Conservation (phyloP, 192 early-diverging fungal species). For the Tieghemiomyces parasiticus region DNA sequence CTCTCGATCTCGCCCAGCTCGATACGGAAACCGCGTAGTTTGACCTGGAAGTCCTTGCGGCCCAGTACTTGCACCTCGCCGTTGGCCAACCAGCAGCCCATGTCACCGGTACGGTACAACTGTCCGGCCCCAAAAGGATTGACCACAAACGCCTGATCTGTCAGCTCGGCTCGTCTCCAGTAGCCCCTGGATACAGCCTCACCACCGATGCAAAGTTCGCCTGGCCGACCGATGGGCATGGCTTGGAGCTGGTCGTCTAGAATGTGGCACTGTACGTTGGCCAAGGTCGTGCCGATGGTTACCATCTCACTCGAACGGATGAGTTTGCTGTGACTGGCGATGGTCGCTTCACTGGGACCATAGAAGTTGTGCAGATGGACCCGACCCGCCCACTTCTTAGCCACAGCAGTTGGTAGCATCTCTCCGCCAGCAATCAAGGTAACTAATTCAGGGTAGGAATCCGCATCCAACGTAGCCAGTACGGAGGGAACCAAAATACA, state of each 20-base stretch:
- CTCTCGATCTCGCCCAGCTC: background rate
- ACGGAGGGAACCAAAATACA: background rate
- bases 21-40: background rate
- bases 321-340: background rate
- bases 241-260: background rate
- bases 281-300: background rate
- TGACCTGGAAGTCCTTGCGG: conserved; percentile 17
- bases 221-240: background rate
- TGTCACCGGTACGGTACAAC: conserved; percentile 22
- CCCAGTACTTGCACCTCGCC: conserved; percentile 17
- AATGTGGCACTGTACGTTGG: background rate
- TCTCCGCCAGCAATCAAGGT: background rate
- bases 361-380: background rate
- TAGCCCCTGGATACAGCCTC: conserved; percentile 19
- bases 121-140: conserved; percentile 17
- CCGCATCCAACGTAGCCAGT: background rate
- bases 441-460: background rate
- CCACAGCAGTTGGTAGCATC: background rate
- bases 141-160: conserved; percentile 15
- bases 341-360: background rate
- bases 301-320: background rate
- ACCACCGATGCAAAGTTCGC: background rate
- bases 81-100: conserved; percentile 14
- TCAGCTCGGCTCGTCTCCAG: conserved; percentile 19
- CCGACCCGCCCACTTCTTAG: background rate